Evolutionary conservation across 192 early-diverging fungal genomes (phyloP).

Genomic region (Coemansia sp.): DNA sequence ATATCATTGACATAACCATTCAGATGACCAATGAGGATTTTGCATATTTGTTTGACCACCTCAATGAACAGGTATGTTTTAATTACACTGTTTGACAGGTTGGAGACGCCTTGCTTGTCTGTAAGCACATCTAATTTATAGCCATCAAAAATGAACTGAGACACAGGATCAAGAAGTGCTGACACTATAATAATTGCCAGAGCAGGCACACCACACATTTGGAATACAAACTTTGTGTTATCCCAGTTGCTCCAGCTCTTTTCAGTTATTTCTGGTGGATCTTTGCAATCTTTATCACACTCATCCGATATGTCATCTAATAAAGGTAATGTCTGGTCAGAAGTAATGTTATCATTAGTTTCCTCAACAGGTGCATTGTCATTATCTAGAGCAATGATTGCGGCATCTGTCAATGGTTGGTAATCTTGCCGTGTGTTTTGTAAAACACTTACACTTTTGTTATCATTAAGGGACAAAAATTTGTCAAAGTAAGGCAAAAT

Average conservation of each 20-base stretch:
- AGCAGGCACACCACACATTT: conserved; percentile 14
- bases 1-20: conserved; percentile 1
- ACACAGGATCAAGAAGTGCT: conserved; percentile 14
- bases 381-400: neutral
- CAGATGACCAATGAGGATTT: neutral
- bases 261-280: neutral
- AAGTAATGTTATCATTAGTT: neutral
- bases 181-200: conserved; percentile 7
- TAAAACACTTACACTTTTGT: conserved; percentile 21
- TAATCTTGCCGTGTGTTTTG: conserved; percentile 7
- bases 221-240: neutral
- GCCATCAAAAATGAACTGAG: conserved; percentile 2
- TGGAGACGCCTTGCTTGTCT: neutral
- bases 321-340: neutral
- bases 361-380: neutral
- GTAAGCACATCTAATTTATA: conserved; percentile 11
- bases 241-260: neutral
- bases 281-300: neutral
- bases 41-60: conserved; percentile 3
- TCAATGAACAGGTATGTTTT: conserved; percentile 10
- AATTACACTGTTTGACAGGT: neutral
- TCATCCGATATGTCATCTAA: neutral
- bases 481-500: conserved; percentile 71
- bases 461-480: conserved; percentile 69
- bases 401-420: neutral